Base-by-base conservation (phyloP, 208 protist genomes). In the Perkinsela sp. region DNA sequence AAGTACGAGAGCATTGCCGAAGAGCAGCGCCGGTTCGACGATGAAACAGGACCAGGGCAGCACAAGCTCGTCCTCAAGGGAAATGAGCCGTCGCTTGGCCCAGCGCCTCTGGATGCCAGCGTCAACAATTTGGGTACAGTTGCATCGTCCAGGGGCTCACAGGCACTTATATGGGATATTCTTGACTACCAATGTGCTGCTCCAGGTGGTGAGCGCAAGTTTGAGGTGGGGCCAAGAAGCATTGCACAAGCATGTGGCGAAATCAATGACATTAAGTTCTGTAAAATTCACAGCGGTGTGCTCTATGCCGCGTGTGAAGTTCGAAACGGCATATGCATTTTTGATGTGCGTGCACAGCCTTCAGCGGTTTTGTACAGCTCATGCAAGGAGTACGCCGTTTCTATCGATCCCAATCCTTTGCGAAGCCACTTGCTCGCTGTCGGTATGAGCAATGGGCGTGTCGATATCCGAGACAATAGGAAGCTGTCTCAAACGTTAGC, bases 1-100 rank as follows among this genome's bases (percentile, higher is more conserved):
- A 6, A 22, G 22, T 57, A n/a, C 40, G 40, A 22, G 22, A 57
- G 6, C 22, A 57, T 88, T 28, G 75, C 75, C 31, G 70, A 71
- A 2, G 83, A 90, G 76, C 87, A 92, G 70, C 81, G 89, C 69
- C 73, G 80, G 22, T 92, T 85, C 83, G 87, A 92, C 69, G 69
- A 74, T 28, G 78, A 83, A 29, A 78, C 73, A 32, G 85, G 85
- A 1, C 76, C 77, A 29, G 87, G 85, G 1, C 87, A 92, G 76
- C 87, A 92, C 72, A 72, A 88, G 29, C 80, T 92, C 28, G 13
- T 13, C 28, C 28, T 68, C 13, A 30, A 6, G 6, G 40, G 40
- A 22, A 22, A 22, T n/a, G 22, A n/a, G 6, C 40, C 40, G 22
- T 6, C 13, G 6, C 6, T 22, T n/a, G 40, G 40, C 13, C 40